Evolutionary conservation across 352 stramenopile species (phyloP).

Genomic region (Salisapilia sapeloensis): DNA sequence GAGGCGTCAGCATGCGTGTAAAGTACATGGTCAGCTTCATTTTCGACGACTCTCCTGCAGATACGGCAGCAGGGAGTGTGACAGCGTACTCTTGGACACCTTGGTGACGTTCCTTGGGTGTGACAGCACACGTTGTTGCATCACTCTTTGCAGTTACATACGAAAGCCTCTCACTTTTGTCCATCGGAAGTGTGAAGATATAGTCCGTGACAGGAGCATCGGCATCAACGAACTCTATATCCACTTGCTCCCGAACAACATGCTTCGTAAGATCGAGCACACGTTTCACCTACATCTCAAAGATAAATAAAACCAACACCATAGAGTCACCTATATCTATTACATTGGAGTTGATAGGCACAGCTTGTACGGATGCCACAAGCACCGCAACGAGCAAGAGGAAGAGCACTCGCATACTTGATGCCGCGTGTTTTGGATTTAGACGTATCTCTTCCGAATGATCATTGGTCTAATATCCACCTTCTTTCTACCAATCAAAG

Average conservation of each 20-base stretch:
- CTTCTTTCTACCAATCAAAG: too few species aligned
- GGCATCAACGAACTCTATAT: constrained; percentile 60
- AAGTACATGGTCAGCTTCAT: constrained; percentile 72
- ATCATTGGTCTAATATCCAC: too few species aligned
- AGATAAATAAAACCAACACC: background rate
- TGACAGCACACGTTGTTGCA: constrained; percentile 45
- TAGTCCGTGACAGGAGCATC: constrained; percentile 37
- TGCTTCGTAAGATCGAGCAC: constrained; percentile 66
- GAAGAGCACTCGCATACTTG: constrained; percentile 13
- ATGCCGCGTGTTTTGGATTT: too few species aligned
- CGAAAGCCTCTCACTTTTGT: constrained; percentile 30
- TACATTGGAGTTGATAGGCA: constrained; percentile 48
- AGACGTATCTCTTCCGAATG: too few species aligned
- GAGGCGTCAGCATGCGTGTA: constrained; percentile 61
- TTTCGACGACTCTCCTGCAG: constrained; percentile 19
- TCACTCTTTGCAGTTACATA: constrained; percentile 53
- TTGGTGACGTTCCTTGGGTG: constrained; percentile 10
- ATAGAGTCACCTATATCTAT: background rate
- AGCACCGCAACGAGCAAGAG: constrained; percentile 9
- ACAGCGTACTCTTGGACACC: constrained; percentile 48
- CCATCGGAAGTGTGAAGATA: constrained; percentile 34
- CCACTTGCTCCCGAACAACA: constrained; percentile 53
- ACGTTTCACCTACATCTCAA: constrained; percentile 42
- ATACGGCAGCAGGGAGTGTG: constrained; percentile 40
- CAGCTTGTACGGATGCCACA: constrained; percentile 12